Evolutionary conservation across 1,284 basidiomycete species (phyloP), one percentile per base, ranked within the genome.

Genomic region (Cryptococcus sp.): DNA sequence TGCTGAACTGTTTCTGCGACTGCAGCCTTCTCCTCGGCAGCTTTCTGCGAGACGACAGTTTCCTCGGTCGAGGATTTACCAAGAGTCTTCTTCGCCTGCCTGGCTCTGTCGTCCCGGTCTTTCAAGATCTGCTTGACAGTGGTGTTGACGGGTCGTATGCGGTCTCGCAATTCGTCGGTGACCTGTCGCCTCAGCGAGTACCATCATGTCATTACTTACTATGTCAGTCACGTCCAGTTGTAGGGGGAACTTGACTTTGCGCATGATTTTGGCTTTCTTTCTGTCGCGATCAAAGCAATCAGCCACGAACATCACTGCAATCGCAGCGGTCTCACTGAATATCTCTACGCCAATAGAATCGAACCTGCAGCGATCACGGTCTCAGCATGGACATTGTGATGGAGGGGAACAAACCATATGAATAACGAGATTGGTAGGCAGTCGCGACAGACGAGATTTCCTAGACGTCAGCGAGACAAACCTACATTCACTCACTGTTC

Each of bases 341-440:
- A 67, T 98, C 95, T 47, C 86, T 83, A 61, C 92, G 83, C 95
- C 95, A 99, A 65, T 89, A 91, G 78, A 99, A 99, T 49, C 96
- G 88, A 7, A 95, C 93, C 87, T 97, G 90, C 69, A 94, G 47
- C 52, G 10, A 44, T 60, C 25, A 64, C 51, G 2, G 6, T 11
- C 45, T 31, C 13, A 13, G 20, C 7, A 16, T n/a, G 23, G 23
- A 4, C n/a, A 4, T 6, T 11, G 44, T 39, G 35, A 39, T 35
- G 31, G 13, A 35, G 5, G 8, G 10, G 31, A 35, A 46, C 62
- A 19, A 27, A 69, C 75, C 68, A 77, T 68, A 48, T 77, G 75
- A 8, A 76, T 57, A 0, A 66, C 59, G 1, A 75, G 63, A 50
- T 73, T 93, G 5, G 85, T 78, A 0, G 95, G 96, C 25, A 98